phyloP scores from a whole-genome alignment of 352 stramenopile genomes.

The Pythium sp. region DNA sequence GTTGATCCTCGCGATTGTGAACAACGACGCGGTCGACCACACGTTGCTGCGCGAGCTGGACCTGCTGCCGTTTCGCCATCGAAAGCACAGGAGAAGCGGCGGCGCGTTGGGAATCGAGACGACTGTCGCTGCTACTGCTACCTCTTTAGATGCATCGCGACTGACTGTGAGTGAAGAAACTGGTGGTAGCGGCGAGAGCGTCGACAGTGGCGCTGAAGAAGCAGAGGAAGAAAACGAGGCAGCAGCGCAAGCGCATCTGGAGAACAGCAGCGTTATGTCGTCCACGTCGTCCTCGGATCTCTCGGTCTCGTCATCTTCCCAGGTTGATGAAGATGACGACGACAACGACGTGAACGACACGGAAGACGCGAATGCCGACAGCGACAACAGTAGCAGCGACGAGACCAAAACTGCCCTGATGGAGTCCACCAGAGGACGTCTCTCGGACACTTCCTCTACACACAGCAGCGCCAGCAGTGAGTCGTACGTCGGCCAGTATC shows the following conservation, averaged over 20 bases:
- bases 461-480: background rate
- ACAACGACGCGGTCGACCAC: constrained; percentile 61
- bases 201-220: background rate
- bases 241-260: background rate
- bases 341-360: constrained; percentile 3
- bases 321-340: constrained; percentile 11
- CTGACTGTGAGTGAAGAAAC: constrained; percentile 17
- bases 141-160: background rate
- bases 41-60: constrained; percentile 59
- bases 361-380: background rate
- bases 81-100: constrained; percentile 22
- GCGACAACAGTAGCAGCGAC: background rate
- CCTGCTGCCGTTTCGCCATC: constrained; percentile 51
- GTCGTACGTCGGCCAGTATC: constrained; percentile 25
- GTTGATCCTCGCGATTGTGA: constrained; percentile 59
- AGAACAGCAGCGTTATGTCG: constrained; percentile 21
- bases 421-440: background rate
- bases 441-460: background rate
- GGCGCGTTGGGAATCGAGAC: background rate
- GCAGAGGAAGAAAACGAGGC: background rate
- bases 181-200: constrained; percentile 11
- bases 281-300: constrained; percentile 24
- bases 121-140: background rate
- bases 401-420: constrained; percentile 4
- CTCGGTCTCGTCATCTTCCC: constrained; percentile 18